Evolutionary conservation across 2,329 filamentous ascomycete genomes (phyloP).

Genomic region (Xylariaceae sp.): DNA sequence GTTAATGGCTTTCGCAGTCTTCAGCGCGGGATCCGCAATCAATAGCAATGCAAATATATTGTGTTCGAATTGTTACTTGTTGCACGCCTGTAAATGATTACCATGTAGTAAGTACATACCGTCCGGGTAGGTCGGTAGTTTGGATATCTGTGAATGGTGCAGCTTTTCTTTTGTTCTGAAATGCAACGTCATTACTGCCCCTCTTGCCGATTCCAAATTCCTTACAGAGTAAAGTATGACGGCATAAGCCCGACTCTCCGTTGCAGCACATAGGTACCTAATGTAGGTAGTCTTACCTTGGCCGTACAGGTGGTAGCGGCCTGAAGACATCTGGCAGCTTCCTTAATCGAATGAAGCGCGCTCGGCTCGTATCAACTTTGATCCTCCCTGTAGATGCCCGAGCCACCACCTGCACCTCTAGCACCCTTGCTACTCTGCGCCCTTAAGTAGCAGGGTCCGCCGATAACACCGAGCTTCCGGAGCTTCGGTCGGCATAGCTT

Average conservation of each 20-base stretch:
- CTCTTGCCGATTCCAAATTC: constrained; percentile 25
- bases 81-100: neutral
- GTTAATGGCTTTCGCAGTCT: too few species aligned
- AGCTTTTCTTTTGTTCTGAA: constrained; percentile 1
- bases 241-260: constrained; percentile 13
- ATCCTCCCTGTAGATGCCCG: neutral
- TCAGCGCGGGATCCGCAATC: too few species aligned
- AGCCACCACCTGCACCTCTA: neutral
- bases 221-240: constrained; percentile 20
- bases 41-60: too few species aligned
- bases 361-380: constrained; percentile 15
- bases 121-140: constrained; percentile 23
- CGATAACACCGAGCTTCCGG: constrained; percentile 26
- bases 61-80: neutral
- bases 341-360: neutral
- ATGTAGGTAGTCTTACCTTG: neutral
- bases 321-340: constrained; percentile 5
- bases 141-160: neutral
- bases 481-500: constrained; percentile 20
- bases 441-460: too few species aligned
- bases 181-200: constrained; percentile 28
- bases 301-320: constrained; percentile 3
- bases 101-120: neutral
- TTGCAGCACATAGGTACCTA: too few species aligned
- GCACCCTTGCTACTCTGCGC: too few species aligned